Evolutionary conservation across 2,329 filamentous ascomycete genomes (phyloP), one percentile per base, ranked within the genome.

Genomic region (Penicillium sp.): DNA sequence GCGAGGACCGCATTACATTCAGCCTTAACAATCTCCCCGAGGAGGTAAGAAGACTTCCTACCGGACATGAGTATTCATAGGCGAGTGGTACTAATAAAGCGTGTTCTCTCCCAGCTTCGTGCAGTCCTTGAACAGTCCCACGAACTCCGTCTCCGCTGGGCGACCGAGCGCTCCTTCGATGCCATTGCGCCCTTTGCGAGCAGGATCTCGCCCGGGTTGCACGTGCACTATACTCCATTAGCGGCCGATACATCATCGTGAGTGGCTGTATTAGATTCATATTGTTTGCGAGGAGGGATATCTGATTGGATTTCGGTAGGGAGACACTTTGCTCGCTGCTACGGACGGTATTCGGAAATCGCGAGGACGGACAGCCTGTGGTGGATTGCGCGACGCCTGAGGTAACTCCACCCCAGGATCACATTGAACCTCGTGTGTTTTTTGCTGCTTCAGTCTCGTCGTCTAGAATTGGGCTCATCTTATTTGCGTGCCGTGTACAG

Each of bases 81-180:
- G 11, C 14, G 19, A 11, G 18, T 36, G 22, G 22, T 1, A 6
- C 57, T 58, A 19, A 37, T 13, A 36, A n/a, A 13, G 0, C 22
- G 33, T 44, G 16, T 39, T 50, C 6, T 39, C 3, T 11, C 49
- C n/a, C 68, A 87, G 85, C 74, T 95, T 16, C 83, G 82, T 59
- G 75, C 82, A 27, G 76, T 89, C 14, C 79, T 96, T 27, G 80
- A 83, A 55, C 80, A 85, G 67, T 86, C 85, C 63, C 85, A 89
- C 67, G 87, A 92, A 73, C 78, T 97, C 43, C 89, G 94, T 74
- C 79, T 97, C 59, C 86, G 89, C 72, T 96, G 92, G 91, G 83
- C 85, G n/a, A 85, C 87, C 14, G 78, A 85, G 2, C 68, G 70
- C 6, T 69, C 81, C 1, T 88, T 88, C 71, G 78, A 84, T 40